Evolutionary conservation across 257 asterid species (phyloP).

Genomic region (Verbena officinalis): DNA sequence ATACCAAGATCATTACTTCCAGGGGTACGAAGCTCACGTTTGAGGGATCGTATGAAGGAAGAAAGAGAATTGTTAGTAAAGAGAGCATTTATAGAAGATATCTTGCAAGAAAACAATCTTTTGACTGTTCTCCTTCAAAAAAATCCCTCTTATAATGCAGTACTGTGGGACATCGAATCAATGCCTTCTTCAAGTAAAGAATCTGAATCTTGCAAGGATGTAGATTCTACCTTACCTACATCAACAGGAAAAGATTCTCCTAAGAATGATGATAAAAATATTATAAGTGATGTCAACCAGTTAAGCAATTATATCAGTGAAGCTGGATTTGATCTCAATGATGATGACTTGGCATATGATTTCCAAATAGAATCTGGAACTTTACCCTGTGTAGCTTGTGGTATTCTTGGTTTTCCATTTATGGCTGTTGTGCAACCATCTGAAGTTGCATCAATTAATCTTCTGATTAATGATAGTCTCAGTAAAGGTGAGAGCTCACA

Average conservation of each 20-base stretch:
- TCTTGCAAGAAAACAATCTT: slow-evolving; percentile 68
- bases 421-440: slow-evolving; percentile 94
- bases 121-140: slow-evolving; percentile 61
- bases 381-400: slow-evolving; percentile 95
- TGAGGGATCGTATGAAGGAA: slow-evolving; percentile 86
- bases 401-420: slow-evolving; percentile 96
- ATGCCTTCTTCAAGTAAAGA: slow-evolving; percentile 72
- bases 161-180: slow-evolving; percentile 75
- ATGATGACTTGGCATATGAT: slow-evolving; percentile 69
- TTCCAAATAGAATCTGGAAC: slow-evolving; percentile 91
- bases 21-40: slow-evolving; percentile 90
- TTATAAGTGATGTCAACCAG: slow-evolving; percentile 45
- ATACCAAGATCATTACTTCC: slow-evolving; percentile 93
- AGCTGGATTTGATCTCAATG: slow-evolving; percentile 65
- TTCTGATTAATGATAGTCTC: slow-evolving; percentile 38
- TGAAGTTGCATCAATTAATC: slow-evolving; percentile 48
- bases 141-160: slow-evolving; percentile 55
- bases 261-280: slow-evolving; percentile 29
- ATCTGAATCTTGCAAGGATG: slow-evolving; percentile 46
- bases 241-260: slow-evolving; percentile 44
- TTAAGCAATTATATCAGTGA: slow-evolving; percentile 61
- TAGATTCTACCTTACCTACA: slow-evolving; percentile 34
- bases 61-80: slow-evolving; percentile 87
- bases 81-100: slow-evolving; percentile 85
- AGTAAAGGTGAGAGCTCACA: slow-evolving; percentile 50